Percentiles rank a stretch among this genome's conserved stretches.
phyloP scores from a whole-genome alignment of 495 filamentous ascomycete genomes.

The Viridothelium virens region DNA sequence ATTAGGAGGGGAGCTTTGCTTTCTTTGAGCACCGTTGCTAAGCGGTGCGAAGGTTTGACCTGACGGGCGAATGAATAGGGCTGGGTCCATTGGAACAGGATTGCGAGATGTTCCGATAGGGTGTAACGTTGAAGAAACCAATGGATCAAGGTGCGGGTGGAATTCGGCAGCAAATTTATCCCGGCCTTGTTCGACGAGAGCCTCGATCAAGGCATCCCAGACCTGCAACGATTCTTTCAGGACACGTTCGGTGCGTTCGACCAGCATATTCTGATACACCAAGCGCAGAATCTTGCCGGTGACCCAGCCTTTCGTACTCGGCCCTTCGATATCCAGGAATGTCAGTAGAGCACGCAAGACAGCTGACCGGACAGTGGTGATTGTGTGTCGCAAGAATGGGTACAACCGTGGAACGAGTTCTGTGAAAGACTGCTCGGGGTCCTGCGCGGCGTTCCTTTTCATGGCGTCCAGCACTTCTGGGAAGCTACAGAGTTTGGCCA shows the following conservation, averaged over 20 bases:
- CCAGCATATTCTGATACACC: conserved; percentile 88
- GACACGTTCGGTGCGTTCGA: conserved; percentile 77
- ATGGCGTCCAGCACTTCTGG: conserved; percentile 87
- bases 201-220: conserved; percentile 69
- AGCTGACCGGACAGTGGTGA: conserved; percentile 86
- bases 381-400: conserved; percentile 93
- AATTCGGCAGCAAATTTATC: conserved; percentile 57
- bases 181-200: conserved; percentile 51
- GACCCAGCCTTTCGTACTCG: conserved; percentile 82
- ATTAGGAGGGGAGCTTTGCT: conserved; percentile 48
- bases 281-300: conserved; percentile 81
- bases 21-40: conserved; percentile 41
- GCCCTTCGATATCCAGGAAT: conserved; percentile 76
- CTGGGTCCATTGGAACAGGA: conserved; percentile 81
- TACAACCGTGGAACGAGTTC: conserved; percentile 88
- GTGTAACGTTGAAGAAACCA: conserved; percentile 73
- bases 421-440: conserved; percentile 80
- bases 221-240: conserved; percentile 75
- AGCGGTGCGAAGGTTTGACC: conserved; percentile 64
- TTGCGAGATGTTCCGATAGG: conserved; percentile 86
- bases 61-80: conserved; percentile 89
- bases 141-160: conserved; percentile 59
- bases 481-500: conserved; percentile 93
- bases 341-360: conserved; percentile 89
- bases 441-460: conserved; percentile 76